phyloP scores from a whole-genome alignment of 2,329 filamentous ascomycete genomes.

The Trichoderma afroharzianum region DNA sequence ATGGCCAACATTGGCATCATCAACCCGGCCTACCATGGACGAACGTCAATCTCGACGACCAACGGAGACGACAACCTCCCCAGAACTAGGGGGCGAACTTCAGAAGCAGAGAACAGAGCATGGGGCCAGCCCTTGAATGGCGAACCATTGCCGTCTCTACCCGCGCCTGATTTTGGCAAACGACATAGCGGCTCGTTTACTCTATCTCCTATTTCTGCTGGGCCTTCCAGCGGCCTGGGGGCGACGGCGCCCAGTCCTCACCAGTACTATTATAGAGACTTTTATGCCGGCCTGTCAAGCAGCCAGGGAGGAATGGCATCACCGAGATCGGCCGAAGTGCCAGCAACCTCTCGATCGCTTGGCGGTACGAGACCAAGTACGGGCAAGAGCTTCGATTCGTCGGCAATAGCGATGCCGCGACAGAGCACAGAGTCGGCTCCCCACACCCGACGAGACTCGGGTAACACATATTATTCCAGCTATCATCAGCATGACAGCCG shows the following conservation, averaged over 20 bases:
- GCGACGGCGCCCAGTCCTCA: slow-evolving; percentile 44
- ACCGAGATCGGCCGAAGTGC: slow-evolving; percentile 53
- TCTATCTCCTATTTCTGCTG: slow-evolving; percentile 48
- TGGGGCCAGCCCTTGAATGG: slow-evolving; percentile 59
- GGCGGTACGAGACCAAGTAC: slow-evolving; percentile 53
- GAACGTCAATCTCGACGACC: slow-evolving; percentile 56
- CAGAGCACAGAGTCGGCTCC: slow-evolving; percentile 50
- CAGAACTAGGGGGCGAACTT: slow-evolving; percentile 43
- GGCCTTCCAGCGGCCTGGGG: slow-evolving; percentile 19
- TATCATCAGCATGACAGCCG: slow-evolving; percentile 44
- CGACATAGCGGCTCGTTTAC: slow-evolving; percentile 65
- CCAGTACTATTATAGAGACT: slow-evolving; percentile 56
- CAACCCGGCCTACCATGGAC: slow-evolving; percentile 66
- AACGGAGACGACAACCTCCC: slow-evolving; percentile 50
- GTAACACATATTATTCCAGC: slow-evolving; percentile 51
- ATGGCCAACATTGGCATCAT: slow-evolving; percentile 70
- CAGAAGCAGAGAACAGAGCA: neutral
- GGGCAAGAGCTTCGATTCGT: slow-evolving; percentile 56
- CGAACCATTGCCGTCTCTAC: slow-evolving; percentile 59
- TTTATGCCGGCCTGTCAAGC: slow-evolving; percentile 39
- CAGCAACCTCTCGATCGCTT: slow-evolving; percentile 46
- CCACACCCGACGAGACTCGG: slow-evolving; percentile 51
- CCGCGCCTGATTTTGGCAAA: slow-evolving; percentile 62
- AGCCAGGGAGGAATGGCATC: slow-evolving; percentile 55
- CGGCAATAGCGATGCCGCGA: slow-evolving; percentile 40